Evolutionary conservation across 148 eudicot species (phyloP), one percentile per base, ranked within the genome.

Genomic region (Nepenthes mirabilis): DNA sequence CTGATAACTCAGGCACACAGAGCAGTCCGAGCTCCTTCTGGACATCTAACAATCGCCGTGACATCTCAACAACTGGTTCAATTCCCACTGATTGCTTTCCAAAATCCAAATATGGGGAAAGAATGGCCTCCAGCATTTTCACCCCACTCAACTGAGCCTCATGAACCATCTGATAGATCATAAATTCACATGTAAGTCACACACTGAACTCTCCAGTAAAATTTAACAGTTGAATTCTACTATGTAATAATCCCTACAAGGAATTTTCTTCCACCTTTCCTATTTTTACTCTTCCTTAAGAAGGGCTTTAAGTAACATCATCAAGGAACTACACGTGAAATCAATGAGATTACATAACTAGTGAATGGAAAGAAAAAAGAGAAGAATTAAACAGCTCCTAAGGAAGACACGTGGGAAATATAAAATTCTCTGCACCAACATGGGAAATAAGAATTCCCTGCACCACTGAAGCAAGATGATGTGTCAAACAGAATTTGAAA

Each of bases 11-110:
- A 40, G 83, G 81, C 53, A 78, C 40, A 70, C 68, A 86, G 64
- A 63, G 75, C 72, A 94, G 70, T 60, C 82, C 84, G 72, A 94
- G 91, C 73, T 94, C 95, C 72, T 74, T 80, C 68, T 86, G 87
- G 52, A 64, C 77, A 64, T 47, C 54, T 68, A 94, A 60, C 57
- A 89, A 68, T 57, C 82, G 71, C 76, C 77, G 77, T 43, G 79
- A 71, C 53, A 83, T 66, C 54, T 79, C 73, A 65, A 89, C 67
- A 13, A 84, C 54, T 59, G 74, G 65, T 74, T 81, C 89, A 73
- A 65, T 67, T 47, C 78, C 84, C 36, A 77, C 76, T 57, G 63
- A 66, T 60, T 55, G 63, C 57, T 71, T 75, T 63, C 65, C 65
- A 60, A 70, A 70, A 70, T 71, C 74, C 43, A 74, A 59, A 63